Conservation (phyloP, 129 eudicot species). For the Deinandra increscens region DNA sequence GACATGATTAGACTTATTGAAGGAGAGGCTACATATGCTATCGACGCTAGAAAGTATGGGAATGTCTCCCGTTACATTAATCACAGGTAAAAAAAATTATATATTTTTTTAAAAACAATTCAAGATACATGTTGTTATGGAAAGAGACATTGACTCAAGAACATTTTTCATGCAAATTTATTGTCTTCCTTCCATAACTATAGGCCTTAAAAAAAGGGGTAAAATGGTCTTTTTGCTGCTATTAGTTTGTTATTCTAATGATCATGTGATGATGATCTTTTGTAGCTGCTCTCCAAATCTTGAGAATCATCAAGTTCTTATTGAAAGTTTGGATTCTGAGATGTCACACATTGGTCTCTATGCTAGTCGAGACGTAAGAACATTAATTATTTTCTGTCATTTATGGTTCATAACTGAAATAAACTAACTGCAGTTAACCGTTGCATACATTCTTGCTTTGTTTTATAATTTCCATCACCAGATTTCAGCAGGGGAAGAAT, state of each 20-base stretch:
- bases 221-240: neutral
- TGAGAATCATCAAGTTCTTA: slow-evolving; percentile 90
- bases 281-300: slow-evolving; percentile 94
- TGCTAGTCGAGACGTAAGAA: slow-evolving; percentile 83
- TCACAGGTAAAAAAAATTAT: slow-evolving; percentile 75
- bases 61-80: slow-evolving; percentile 88
- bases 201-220: neutral
- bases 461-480: slow-evolving; percentile 35
- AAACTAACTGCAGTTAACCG: neutral
- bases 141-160: neutral
- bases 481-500: slow-evolving; percentile 77
- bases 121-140: neutral
- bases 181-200: neutral
- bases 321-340: slow-evolving; percentile 86
- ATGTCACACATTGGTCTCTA: slow-evolving; percentile 88
- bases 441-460: neutral
- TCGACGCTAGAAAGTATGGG: slow-evolving; percentile 84
- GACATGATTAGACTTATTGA: slow-evolving; percentile 76
- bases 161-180: neutral
- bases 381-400: neutral
- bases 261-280: slow-evolving; percentile 7
- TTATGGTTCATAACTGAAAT: neutral
- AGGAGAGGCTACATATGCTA: slow-evolving; percentile 64
- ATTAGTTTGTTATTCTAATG: slow-evolving; percentile 13
- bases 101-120: neutral